Base-by-base conservation (phyloP, 2,329 filamentous ascomycete genomes). In the Septoria petroselini region DNA sequence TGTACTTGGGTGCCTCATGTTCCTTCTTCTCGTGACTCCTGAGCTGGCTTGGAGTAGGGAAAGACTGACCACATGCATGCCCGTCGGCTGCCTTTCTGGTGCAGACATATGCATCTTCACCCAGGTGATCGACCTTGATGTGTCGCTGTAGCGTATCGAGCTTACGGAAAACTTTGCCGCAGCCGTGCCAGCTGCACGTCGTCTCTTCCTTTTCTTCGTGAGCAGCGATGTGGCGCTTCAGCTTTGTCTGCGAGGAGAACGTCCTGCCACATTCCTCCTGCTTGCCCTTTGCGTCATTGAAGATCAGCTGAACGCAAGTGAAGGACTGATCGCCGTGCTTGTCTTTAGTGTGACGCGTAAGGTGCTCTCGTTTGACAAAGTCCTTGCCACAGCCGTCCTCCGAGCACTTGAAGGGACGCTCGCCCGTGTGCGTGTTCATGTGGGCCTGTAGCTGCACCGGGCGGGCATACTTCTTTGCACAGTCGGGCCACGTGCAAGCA, bases 141-240 rank as follows among this genome's bases (percentile, higher is more conserved):
- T 97, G 91, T 43, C 86, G 84, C 65, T 91, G 83, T 12, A 96
- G 76, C 0, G 90, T 94, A 58, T 89, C 83, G 65, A 89, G 85
- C 70, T 95, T 96, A 54, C 91, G 81, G 68, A 96, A 97, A 15
- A 81, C 82, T 73, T 93, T 93, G 40, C 76, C 82, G 65, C 91
- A 96, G 2, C 77, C 85, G 8, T 82, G 76, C 60, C 63, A 62
- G n/a, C 47, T 53, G 35, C 65, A 67, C 7, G 52, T 62, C n/a
- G 59, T 63, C 33, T 66, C 59, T 65, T 93, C 85, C 58, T 84
- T 81, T 45, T 85, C 85, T 62, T 86, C 80, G 67, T 96, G 91
- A 1, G 86, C 82, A n/a, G 83, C 80, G 41, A 84, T 75, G 66
- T 96, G 91, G 30, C 88, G 79, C 52, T 85, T 81, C 14, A 96